A percentile compares a stretch with the other conserved stretches of the same genome.
Conservation (phyloP, 1,284 basidiomycete species). For the Ganoderma leucocontextum region DNA sequence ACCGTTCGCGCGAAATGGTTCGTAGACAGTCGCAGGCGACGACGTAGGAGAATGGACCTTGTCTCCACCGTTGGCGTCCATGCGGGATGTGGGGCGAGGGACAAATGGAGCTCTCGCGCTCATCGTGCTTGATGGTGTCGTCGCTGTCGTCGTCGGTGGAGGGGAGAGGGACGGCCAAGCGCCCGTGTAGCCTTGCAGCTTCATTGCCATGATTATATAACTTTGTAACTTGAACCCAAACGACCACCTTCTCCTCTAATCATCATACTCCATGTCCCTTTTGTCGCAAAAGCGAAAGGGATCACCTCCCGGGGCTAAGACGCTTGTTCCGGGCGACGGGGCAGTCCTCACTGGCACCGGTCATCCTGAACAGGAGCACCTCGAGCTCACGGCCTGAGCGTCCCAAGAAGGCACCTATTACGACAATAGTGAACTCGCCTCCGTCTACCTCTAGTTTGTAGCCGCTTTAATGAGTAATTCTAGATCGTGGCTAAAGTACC, state of each 20-base stretch:
- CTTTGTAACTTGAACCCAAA: not conserved
- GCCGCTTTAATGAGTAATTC: not conserved
- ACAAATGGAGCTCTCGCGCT: slow-evolving; percentile 31
- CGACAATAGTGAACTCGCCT: not conserved
- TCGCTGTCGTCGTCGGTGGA: not conserved
- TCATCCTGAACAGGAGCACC: not conserved
- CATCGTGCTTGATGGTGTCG: slow-evolving; percentile 17
- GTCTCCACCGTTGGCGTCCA: not conserved
- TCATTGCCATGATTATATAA: not conserved
- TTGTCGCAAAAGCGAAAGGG: not conserved
- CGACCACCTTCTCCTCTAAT: not conserved
- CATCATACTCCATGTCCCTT: not conserved
- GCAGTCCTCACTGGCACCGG: not conserved
- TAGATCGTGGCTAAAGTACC: no score
- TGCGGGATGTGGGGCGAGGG: slow-evolving; percentile 25
- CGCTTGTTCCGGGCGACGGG: not conserved
- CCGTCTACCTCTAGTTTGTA: slow-evolving; percentile 9
- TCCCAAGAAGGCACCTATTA: not conserved
- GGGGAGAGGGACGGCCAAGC: not conserved
- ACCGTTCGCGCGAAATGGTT: slow-evolving; percentile 28
- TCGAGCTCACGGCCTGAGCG: no score
- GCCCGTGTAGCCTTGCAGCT: no score
- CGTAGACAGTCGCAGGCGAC: slow-evolving; percentile 11
- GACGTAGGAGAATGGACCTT: slow-evolving; percentile 7
- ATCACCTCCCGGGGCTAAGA: not conserved